Evolutionary conservation across 2,329 filamentous ascomycete genomes (phyloP).

Genomic region (Fusarium foetens): DNA sequence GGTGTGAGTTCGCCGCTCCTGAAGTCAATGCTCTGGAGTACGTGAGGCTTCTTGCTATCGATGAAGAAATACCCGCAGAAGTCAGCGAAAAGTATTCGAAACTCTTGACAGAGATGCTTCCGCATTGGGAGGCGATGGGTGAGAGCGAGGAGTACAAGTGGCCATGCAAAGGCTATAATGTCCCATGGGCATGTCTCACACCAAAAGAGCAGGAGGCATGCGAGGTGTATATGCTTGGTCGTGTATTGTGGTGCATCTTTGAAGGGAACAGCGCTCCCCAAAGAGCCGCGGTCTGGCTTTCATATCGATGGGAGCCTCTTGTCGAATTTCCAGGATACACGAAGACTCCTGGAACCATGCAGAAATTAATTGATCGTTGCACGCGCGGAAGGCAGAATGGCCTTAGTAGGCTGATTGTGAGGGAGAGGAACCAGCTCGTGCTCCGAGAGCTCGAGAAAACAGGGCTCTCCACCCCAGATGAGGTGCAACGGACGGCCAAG

Average conservation of each 20-base stretch:
- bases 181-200: conserved; percentile 65
- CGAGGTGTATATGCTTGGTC: conserved; percentile 71
- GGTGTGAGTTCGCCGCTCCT: conserved; percentile 70
- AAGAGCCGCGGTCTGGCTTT: conserved; percentile 66
- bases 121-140: conserved; percentile 56
- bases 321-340: conserved; percentile 66
- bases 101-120: conserved; percentile 57
- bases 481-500: conserved; percentile 52
- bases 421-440: conserved; percentile 58
- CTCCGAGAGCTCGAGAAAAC: conserved; percentile 50
- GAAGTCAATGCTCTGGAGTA: conserved; percentile 70
- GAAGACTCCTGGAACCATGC: conserved; percentile 58
- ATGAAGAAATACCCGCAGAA: conserved; percentile 56
- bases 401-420: conserved; percentile 57
- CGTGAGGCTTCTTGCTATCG: conserved; percentile 62
- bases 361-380: conserved; percentile 61
- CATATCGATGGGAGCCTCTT: conserved; percentile 65
- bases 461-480: conserved; percentile 49
- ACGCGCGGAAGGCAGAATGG: conserved; percentile 59
- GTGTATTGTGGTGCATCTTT: conserved; percentile 71
- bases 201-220: conserved; percentile 64
- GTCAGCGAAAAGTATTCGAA: conserved; percentile 54
- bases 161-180: conserved; percentile 63
- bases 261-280: conserved; percentile 69
- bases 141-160: conserved; percentile 59